phyloP scores from a whole-genome alignment of 305 asterid genomes.

The Fraxinus ornus region DNA sequence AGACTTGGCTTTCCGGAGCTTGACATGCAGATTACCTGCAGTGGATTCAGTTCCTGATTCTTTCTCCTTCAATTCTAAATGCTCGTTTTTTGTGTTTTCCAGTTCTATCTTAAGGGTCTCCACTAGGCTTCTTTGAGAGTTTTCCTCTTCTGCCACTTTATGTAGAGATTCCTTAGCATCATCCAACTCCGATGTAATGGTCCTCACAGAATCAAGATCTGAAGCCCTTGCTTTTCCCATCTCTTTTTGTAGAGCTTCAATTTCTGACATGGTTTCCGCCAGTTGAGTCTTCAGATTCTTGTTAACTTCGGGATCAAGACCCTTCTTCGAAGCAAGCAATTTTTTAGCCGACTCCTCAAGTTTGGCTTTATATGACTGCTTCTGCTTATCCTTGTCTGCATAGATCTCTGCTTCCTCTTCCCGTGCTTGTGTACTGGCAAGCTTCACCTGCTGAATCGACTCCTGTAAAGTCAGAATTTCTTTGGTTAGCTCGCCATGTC shows the following conservation, averaged over 20 bases:
- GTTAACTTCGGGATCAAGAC: slow-evolving; percentile 44
- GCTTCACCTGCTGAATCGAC: slow-evolving; percentile 57
- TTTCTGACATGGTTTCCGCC: slow-evolving; percentile 49
- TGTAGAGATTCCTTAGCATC: slow-evolving; percentile 75
- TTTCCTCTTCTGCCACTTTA: slow-evolving; percentile 72
- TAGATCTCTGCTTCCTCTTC: slow-evolving; percentile 52
- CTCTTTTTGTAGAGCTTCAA: slow-evolving; percentile 48
- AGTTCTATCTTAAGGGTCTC: slow-evolving; percentile 64
- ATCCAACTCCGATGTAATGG: slow-evolving; percentile 63
- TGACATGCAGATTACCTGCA: slow-evolving; percentile 74
- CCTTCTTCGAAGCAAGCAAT: slow-evolving; percentile 55
- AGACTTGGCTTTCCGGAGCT: slow-evolving; percentile 69
- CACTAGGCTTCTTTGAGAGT: slow-evolving; percentile 46
- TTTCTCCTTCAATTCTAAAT: slow-evolving; percentile 57
- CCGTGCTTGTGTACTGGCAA: slow-evolving; percentile 43
- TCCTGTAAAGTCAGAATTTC: slow-evolving; percentile 55
- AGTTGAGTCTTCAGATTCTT: slow-evolving; percentile 56
- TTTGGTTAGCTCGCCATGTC: slow-evolving; percentile 59
- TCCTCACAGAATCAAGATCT: slow-evolving; percentile 67
- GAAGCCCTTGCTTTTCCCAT: slow-evolving; percentile 42
- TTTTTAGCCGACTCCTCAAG: slow-evolving; percentile 47
- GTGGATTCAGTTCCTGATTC: slow-evolving; percentile 68
- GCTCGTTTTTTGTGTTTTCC: slow-evolving; percentile 57
- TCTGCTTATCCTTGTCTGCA: slow-evolving; percentile 59
- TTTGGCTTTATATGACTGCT: slow-evolving; percentile 48